phyloP scores from a whole-genome alignment of 805 yeast genomes.

The Starmera dryadoides region DNA sequence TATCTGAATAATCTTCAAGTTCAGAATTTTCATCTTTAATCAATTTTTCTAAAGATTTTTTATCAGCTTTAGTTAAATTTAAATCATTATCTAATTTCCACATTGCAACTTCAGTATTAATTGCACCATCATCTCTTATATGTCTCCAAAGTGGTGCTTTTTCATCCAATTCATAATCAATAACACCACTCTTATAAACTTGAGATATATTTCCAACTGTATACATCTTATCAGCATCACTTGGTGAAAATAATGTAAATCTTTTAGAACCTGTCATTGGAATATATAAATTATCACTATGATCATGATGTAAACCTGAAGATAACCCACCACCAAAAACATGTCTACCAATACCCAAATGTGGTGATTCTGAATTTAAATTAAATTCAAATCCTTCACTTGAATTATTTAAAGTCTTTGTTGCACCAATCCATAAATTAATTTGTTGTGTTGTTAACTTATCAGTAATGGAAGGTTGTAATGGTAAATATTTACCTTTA shows the following conservation, averaged over 20 bases:
- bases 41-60: constrained; percentile 14
- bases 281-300: constrained; percentile 68
- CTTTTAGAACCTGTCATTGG: constrained; percentile 54
- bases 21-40: constrained; percentile 23
- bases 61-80: constrained; percentile 14
- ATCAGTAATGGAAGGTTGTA: constrained; percentile 34
- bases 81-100: constrained; percentile 31
- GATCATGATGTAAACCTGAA: constrained; percentile 76
- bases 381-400: constrained; percentile 6
- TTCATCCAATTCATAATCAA: constrained; percentile 49
- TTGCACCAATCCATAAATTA: constrained; percentile 64
- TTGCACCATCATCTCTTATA: constrained; percentile 56
- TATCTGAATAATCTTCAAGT: constrained; percentile 10
- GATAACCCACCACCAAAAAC: constrained; percentile 56
- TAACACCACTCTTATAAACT: constrained; percentile 55
- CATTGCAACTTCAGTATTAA: constrained; percentile 38
- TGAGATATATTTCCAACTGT: constrained; percentile 57
- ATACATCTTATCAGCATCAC: constrained; percentile 47
- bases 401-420: constrained; percentile 10
- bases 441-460: constrained; percentile 59
- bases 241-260: constrained; percentile 61
- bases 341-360: constrained; percentile 42
- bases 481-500: constrained; percentile 22
- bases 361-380: constrained; percentile 13
- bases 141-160: constrained; percentile 59